These are phyloP conservation scores for Solanum piurae DNA, from an alignment of 257 asterid genomes.

Conservation along the genomic window DNA sequence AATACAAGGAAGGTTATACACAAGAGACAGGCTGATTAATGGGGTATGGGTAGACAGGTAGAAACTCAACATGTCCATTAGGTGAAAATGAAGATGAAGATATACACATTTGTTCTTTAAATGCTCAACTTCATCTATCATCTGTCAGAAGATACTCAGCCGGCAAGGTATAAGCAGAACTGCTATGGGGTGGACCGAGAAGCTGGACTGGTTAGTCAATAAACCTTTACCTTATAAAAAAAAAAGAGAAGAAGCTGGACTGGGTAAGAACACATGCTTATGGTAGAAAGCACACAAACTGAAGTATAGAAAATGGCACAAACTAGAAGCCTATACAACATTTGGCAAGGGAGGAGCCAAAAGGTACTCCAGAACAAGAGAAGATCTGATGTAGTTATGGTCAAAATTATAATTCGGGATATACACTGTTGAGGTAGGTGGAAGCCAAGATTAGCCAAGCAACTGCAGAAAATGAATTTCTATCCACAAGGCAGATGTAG, in stretches of 20 bases:
- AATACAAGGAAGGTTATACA: neutral
- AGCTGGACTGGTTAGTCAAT: neutral
- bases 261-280: neutral
- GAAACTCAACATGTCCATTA: neutral
- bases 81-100: neutral
- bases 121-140: neutral
- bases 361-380: neutral
- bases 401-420: neutral
- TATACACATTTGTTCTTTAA: neutral
- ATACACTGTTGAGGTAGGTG: neutral
- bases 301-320: neutral
- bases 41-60: neutral
- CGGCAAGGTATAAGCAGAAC: neutral
- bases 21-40: neutral
- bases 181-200: neutral
- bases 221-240: too few relatives aligned
- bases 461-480: neutral
- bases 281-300: neutral
- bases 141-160: neutral
- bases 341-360: neutral
- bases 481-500: neutral
- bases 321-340: neutral
- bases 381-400: neutral
- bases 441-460: neutral
- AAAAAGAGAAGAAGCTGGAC: neutral